Percentiles rank a stretch among this genome's conserved stretches.
Conservation (phyloP, 495 filamentous ascomycete species). For the Tuber microsphaerosporum region DNA sequence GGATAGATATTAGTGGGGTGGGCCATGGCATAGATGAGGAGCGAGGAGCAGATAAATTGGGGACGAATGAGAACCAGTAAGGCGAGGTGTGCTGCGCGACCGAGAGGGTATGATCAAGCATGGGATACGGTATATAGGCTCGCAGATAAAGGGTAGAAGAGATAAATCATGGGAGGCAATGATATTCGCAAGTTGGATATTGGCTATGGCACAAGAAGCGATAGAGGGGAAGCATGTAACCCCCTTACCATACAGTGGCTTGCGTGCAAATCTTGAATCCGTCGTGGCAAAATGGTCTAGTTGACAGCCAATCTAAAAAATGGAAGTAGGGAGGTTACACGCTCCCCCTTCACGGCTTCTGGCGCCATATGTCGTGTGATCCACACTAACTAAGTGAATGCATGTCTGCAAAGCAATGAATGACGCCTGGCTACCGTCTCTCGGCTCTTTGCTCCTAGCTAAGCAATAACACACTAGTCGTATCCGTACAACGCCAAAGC, state of each 20-base stretch:
- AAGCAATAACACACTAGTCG: background rate
- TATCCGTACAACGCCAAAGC: background rate
- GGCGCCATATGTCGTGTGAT: background rate
- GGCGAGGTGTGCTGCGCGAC: background rate
- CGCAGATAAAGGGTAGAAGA: background rate
- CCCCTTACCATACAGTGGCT: too few relatives aligned
- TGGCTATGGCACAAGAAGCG: too few relatives aligned
- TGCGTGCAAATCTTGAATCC: too few relatives aligned
- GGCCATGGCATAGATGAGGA: slow-evolving; percentile 8
- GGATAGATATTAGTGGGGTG: slow-evolving; percentile 4
- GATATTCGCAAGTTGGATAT: background rate
- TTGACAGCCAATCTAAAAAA: too few relatives aligned
- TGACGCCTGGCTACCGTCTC: slow-evolving; percentile 5
- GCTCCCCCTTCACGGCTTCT: too few relatives aligned
- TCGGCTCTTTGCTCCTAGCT: slow-evolving; percentile 18
- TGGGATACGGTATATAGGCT: background rate
- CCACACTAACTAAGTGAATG: background rate
- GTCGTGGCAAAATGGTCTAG: too few relatives aligned
- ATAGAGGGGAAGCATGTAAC: too few relatives aligned
- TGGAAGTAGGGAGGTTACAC: too few relatives aligned
- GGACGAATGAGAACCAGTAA: background rate
- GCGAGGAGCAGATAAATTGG: background rate
- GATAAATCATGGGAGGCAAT: background rate
- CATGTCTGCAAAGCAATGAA: background rate
- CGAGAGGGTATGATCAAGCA: background rate